phyloP scores from a whole-genome alignment of 768 basidiomycete species.

The Tulasnella sp. region DNA sequence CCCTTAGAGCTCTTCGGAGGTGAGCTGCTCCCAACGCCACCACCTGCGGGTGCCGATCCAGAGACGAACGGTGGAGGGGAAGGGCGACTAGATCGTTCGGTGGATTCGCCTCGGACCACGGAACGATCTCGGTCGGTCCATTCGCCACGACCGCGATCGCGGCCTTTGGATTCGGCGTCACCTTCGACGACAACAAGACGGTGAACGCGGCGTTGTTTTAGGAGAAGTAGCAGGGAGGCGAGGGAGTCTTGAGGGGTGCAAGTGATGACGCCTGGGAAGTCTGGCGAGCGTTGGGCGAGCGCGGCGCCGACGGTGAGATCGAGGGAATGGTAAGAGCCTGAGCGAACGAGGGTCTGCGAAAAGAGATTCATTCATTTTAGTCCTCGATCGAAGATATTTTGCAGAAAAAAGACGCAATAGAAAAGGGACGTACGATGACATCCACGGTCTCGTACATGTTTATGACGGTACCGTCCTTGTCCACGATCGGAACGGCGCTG shows the following conservation, averaged over 20 bases:
- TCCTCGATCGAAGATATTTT: neutral
- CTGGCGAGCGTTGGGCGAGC: constrained; percentile 78
- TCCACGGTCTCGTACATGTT: constrained; percentile 98
- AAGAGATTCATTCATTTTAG: too few species aligned
- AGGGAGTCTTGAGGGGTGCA: constrained; percentile 89
- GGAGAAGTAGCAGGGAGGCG: constrained; percentile 77
- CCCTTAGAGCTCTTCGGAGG: constrained; percentile 27
- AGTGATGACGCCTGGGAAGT: constrained; percentile 94
- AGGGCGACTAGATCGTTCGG: neutral
- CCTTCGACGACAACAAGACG: constrained; percentile 92
- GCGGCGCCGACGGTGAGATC: constrained; percentile 91
- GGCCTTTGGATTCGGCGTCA: constrained; percentile 30
- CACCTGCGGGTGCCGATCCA: constrained; percentile 15
- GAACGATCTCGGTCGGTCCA: neutral
- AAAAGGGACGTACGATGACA: constrained; percentile 66
- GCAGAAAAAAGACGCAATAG: neutral
- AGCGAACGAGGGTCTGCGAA: constrained; percentile 76
- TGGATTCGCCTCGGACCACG: constrained; percentile 7
- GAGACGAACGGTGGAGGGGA: too few species aligned
- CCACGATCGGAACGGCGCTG: constrained; percentile 92
- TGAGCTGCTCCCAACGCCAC: constrained; percentile 11
- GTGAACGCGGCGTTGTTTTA: constrained; percentile 89
- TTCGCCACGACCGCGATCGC: neutral
- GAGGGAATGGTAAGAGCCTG: constrained; percentile 91
- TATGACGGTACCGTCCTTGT: constrained; percentile 83